A percentile compares a stretch with the other conserved stretches of the same genome.
Conservation (phyloP, 1,284 basidiomycete species). For the Microbotryum silenes-acaulis region DNA sequence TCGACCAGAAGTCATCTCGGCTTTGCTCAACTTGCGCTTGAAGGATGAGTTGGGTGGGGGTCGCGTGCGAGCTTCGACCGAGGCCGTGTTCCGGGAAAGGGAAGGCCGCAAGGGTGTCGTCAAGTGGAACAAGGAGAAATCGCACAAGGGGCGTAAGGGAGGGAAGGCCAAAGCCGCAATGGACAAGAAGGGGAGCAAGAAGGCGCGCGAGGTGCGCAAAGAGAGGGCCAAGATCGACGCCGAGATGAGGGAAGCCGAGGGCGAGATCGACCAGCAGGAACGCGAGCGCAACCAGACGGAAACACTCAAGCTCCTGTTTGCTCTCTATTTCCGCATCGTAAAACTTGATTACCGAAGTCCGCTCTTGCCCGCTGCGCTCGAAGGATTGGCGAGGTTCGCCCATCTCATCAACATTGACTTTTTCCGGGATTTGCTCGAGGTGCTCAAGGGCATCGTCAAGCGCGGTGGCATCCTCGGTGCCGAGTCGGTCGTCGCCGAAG, state of each 20-base stretch:
- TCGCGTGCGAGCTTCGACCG: constrained; percentile 59
- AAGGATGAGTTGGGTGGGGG: constrained; percentile 67
- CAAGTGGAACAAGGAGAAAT: constrained; percentile 49
- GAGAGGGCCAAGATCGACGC: constrained; percentile 76
- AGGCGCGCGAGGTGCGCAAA: constrained; percentile 66
- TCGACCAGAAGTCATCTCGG: constrained; percentile 78
- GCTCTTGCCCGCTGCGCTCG: constrained; percentile 77
- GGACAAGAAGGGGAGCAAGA: constrained; percentile 61
- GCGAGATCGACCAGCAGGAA: constrained; percentile 88
- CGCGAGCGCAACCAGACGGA: constrained; percentile 82
- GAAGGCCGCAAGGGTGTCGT: constrained; percentile 50
- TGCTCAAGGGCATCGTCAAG: constrained; percentile 69
- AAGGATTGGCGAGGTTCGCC: constrained; percentile 86
- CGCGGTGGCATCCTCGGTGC: constrained; percentile 38
- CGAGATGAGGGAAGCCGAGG: constrained; percentile 88
- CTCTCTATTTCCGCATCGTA: constrained; percentile 92
- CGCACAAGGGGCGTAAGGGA: constrained; percentile 51
- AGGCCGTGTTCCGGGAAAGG: constrained; percentile 42
- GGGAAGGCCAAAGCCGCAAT: constrained; percentile 44
- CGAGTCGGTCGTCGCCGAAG: constrained; percentile 9
- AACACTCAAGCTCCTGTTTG: constrained; percentile 94
- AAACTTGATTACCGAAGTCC: constrained; percentile 69
- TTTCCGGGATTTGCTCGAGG: constrained; percentile 87
- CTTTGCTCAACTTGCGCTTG: constrained; percentile 76
- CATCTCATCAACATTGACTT: constrained; percentile 98